Evolutionary conservation across 495 filamentous ascomycete species (phyloP), one percentile per base, ranked within the genome.

Genomic region (Hypoxylon rickii): DNA sequence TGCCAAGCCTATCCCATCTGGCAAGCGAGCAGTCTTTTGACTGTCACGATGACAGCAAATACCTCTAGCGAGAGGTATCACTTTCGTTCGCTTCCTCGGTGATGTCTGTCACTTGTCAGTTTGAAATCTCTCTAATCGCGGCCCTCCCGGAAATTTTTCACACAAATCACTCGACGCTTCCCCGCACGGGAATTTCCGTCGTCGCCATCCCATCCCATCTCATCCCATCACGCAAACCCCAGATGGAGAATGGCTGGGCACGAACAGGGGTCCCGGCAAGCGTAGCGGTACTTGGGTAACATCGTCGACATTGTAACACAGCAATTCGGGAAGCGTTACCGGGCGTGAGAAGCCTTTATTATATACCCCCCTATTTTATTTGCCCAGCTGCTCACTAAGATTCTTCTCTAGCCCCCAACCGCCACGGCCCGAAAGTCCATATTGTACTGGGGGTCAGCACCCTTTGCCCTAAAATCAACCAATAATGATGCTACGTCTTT

Each of bases 381-480:
- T 53, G 26, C 29, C 43, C 36, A 33, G 42, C 4, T 29, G 24
- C 4, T 29, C 10, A 10, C 24, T 4, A 10, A 4, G 24, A 10
- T 4, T 10, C 24, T 4, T 29, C 4, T 29, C 24, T 10, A 29
- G 10, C 24, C 24, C 24, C 24, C 24, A 29, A 29, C 51, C 59
- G 43, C 39, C 33, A 34, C 66, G 66, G 66, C 49, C 66, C 66
- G 66, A 66, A 61, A 64, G 49, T 47, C 66, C 66, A 69, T 66
- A 66, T 58, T 69, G 63, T 54, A 34, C 49, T 54, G 38, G 59
- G 59, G 59, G 22, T 63, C 44, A 11, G 34, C 12, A 57, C 26
- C 59, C 53, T 48, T 48, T 53, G 59, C 47, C 47, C 47, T 44
- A 13, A 3, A 1, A 12, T 36, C n/a, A 10, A 7, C 59, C 59